A percentile compares a stretch with the other conserved stretches of the same genome.
Evolutionary conservation across 2,329 filamentous ascomycete genomes (phyloP).

Genomic region (Elsinoe fawcettii): DNA sequence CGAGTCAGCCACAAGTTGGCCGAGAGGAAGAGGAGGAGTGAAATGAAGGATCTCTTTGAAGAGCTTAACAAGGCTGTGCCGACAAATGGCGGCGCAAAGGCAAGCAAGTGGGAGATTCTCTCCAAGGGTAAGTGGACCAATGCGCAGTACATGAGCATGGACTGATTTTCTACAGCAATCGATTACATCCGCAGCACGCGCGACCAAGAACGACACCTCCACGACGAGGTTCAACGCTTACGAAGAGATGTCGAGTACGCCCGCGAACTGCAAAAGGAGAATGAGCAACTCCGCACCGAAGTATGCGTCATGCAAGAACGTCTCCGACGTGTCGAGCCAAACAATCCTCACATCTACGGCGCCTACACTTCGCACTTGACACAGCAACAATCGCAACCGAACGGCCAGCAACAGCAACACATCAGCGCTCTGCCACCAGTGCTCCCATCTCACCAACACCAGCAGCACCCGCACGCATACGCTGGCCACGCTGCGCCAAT

Average conservation of each 20-base stretch:
- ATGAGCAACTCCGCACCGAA: conserved; percentile 40
- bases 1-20: conserved; percentile 79
- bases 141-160: too few species aligned
- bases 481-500: conserved; percentile 34
- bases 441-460: conserved; percentile 21
- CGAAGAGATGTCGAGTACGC: conserved; percentile 38
- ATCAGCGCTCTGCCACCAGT: conserved; percentile 30
- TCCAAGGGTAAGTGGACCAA: conserved; percentile 61
- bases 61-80: conserved; percentile 70
- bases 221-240: conserved; percentile 34
- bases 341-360: conserved; percentile 41
- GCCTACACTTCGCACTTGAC: conserved; percentile 38
- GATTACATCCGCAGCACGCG: conserved; percentile 40
- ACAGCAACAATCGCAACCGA: conserved; percentile 25
- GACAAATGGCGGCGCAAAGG: conserved; percentile 73
- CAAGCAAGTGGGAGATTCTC: conserved; percentile 82
- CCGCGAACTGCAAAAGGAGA: conserved; percentile 41
- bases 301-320: conserved; percentile 39
- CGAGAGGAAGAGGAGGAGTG: conserved; percentile 72
- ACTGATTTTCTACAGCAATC: conserved; percentile 33
- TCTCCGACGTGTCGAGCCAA: conserved; percentile 40
- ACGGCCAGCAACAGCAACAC: conserved; percentile 15
- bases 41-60: conserved; percentile 85
- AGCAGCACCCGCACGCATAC: conserved; percentile 24
- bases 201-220: conserved; percentile 33